Evolutionary conservation across 768 basidiomycete species (phyloP).

Genomic region (Panus rudis): DNA sequence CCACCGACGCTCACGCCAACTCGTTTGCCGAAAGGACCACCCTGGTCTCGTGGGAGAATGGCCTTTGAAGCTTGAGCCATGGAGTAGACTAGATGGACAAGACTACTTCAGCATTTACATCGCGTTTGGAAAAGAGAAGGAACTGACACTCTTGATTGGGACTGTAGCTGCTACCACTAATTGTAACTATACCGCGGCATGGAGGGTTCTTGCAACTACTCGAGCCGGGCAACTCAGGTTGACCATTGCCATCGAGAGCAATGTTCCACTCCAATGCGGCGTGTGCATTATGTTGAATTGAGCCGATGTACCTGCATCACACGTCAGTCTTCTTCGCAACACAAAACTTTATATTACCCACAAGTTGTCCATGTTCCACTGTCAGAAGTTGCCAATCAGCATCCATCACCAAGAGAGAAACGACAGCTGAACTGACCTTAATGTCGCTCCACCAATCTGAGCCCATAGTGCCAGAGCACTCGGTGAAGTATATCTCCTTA

Average conservation of each 20-base stretch:
- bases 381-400: background rate
- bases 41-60: slow-evolving; percentile 57
- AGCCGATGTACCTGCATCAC: slow-evolving; percentile 33
- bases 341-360: slow-evolving; percentile 18
- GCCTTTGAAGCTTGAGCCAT: slow-evolving; percentile 76
- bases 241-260: slow-evolving; percentile 53
- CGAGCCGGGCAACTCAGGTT: slow-evolving; percentile 60
- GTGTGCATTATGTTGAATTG: slow-evolving; percentile 32
- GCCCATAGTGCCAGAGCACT: slow-evolving; percentile 60
- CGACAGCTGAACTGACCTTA: slow-evolving; percentile 39
- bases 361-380: slow-evolving; percentile 72
- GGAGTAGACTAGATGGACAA: slow-evolving; percentile 41
- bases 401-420: background rate
- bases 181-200: slow-evolving; percentile 64
- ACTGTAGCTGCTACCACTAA: slow-evolving; percentile 46
- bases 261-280: slow-evolving; percentile 72
- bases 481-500: slow-evolving; percentile 52
- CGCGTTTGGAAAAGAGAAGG: background rate
- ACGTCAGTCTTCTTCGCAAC: slow-evolving; percentile 19
- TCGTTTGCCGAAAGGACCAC: slow-evolving; percentile 63
- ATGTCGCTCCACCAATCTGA: slow-evolving; percentile 78
- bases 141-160: slow-evolving; percentile 68
- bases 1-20: slow-evolving; percentile 61
- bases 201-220: slow-evolving; percentile 53
- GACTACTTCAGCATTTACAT: background rate